Conservation (phyloP, 139 green algal genomes). For the Chlorella sorokiniana region DNA sequence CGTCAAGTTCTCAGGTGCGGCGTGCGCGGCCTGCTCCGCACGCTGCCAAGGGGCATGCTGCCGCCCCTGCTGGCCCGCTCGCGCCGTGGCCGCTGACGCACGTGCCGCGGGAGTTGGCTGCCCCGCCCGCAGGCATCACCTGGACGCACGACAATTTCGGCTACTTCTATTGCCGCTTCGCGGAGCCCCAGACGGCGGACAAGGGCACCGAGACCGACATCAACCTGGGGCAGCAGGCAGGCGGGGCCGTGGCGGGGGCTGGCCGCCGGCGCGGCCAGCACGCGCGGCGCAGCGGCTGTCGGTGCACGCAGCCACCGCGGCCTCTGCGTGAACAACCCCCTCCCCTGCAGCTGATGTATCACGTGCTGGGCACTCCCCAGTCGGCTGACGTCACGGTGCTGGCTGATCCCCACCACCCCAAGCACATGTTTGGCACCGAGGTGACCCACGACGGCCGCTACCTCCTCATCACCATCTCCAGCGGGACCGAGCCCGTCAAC, state of each 20-base stretch:
- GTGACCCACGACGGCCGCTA: conserved; percentile 88
- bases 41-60: background rate
- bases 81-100: no score
- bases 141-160: conserved; percentile 50
- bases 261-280: no score
- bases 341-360: conserved; percentile 75
- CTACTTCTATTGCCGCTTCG: conserved; percentile 92
- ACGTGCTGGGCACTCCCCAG: conserved; percentile 81
- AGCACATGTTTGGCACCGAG: conserved; percentile 75
- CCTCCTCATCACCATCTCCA: conserved; percentile 72
- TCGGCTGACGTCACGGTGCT: conserved; percentile 67
- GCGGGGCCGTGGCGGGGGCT: background rate
- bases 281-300: no score
- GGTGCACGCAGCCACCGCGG: no score
- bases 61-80: background rate
- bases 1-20: conserved; percentile 77
- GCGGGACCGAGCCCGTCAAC: conserved; percentile 86
- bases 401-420: conserved; percentile 60
- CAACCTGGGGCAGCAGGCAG: conserved; percentile 69
- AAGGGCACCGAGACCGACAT: conserved; percentile 86
- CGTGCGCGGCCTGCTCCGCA: background rate
- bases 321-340: background rate
- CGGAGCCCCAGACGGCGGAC: conserved; percentile 37
- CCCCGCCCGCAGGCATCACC: background rate
- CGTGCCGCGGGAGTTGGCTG: no score